These are phyloP conservation scores for Globisporangium lucens DNA, from an alignment of 352 stramenopile species.

Conservation along the genomic window DNA sequence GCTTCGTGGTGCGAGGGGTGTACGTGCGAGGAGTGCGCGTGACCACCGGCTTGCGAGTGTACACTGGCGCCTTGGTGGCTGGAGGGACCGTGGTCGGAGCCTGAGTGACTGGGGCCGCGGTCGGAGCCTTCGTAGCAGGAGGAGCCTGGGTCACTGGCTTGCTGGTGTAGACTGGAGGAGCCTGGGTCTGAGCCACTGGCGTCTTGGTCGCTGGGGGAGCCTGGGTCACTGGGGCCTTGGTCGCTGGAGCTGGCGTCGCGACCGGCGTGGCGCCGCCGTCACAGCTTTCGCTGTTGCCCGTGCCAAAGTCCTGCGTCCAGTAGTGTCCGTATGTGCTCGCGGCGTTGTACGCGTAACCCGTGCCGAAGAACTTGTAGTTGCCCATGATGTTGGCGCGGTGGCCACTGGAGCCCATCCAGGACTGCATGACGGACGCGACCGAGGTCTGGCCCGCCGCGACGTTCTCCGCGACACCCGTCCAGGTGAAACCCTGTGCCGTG, in stretches of 20 bases:
- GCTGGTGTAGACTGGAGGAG: conserved; percentile 6
- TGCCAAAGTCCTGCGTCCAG: conserved; percentile 63
- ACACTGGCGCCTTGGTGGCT: background rate
- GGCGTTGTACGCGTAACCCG: conserved; percentile 46
- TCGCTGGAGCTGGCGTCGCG: background rate
- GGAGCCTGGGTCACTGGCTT: background rate
- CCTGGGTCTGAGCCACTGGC: background rate
- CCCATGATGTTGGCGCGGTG: conserved; percentile 25
- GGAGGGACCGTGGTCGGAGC: background rate
- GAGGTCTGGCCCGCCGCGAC: conserved; percentile 19
- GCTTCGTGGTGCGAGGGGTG: background rate
- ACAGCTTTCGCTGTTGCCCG: conserved; percentile 23
- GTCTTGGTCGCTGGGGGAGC: conserved; percentile 2
- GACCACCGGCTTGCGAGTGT: background rate
- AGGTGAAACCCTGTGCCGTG: conserved; percentile 22
- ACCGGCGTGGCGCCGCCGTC: background rate
- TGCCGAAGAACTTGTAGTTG: conserved; percentile 30
- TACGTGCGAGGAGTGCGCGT: background rate
- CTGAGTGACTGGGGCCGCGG: background rate
- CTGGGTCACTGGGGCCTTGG: background rate
- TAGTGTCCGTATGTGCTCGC: conserved; percentile 34
- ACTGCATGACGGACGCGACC: conserved; percentile 19
- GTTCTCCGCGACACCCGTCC: conserved; percentile 23
- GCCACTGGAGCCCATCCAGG: conserved; percentile 20
- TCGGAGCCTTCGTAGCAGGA: background rate